Percentiles rank a stretch among this genome's conserved stretches.
phyloP scores from a whole-genome alignment of 176 grass and related monocot genomes.

The Tuctoria greenei region DNA sequence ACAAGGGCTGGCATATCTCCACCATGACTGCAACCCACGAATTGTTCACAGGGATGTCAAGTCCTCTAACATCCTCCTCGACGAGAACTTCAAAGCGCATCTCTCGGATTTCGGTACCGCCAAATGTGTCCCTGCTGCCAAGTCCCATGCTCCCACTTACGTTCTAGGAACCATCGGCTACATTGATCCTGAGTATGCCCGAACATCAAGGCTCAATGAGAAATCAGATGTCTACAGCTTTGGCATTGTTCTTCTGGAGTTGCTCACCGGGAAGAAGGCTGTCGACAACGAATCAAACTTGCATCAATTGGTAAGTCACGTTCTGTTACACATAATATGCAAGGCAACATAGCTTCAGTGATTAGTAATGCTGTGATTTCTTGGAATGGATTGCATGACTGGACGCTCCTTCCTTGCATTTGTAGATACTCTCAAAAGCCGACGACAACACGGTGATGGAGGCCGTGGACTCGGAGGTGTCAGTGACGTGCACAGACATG shows the following conservation, averaged over 20 bases:
- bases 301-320: slow-evolving; percentile 74
- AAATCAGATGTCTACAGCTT: slow-evolving; percentile 99
- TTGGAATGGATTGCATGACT: background rate
- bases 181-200: slow-evolving; percentile 96
- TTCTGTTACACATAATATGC: slow-evolving; percentile 22
- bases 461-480: slow-evolving; percentile 94
- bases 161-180: slow-evolving; percentile 96
- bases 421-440: slow-evolving; percentile 91
- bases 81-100: slow-evolving; percentile 81
- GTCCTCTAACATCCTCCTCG: slow-evolving; percentile 95
- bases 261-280: slow-evolving; percentile 88
- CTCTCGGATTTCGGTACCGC: slow-evolving; percentile 93
- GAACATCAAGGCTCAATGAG: slow-evolving; percentile 92
- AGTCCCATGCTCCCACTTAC: slow-evolving; percentile 88
- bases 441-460: slow-evolving; percentile 99
- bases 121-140: slow-evolving; percentile 74
- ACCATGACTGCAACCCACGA: slow-evolving; percentile 95
- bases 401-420: background rate
- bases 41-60: slow-evolving; percentile 94
- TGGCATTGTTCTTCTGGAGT: slow-evolving; percentile 86
- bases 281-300: slow-evolving; percentile 97
- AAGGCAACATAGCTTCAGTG: slow-evolving; percentile 43
- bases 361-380: background rate
- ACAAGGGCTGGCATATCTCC: slow-evolving; percentile 90
- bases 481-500: slow-evolving; percentile 92